Evolutionary conservation across 2,329 filamentous ascomycete species (phyloP).

Genomic region (Trichoderma arundinaceum): DNA sequence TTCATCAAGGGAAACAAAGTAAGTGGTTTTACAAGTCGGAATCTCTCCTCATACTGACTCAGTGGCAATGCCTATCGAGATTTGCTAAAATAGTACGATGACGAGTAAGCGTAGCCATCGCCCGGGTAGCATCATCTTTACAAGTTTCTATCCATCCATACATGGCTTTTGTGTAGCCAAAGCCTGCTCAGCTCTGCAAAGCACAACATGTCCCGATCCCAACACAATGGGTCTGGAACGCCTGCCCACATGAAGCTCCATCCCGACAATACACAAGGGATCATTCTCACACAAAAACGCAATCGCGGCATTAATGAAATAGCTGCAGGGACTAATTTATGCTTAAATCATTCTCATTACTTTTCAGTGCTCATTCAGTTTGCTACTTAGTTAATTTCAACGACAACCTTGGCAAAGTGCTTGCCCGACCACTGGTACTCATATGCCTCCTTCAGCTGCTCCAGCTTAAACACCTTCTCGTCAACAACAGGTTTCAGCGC

Average conservation of each 20-base stretch:
- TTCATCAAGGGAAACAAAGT: background rate
- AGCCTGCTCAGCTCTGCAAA: background rate
- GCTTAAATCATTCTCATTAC: background rate
- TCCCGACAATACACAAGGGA: background rate
- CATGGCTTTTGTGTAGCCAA: background rate
- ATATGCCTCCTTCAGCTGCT: slow-evolving; percentile 52
- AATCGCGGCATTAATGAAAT: background rate
- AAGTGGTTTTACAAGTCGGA: too few relatives aligned
- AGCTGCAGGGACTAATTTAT: background rate
- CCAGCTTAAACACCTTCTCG: slow-evolving; percentile 51
- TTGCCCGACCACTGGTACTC: slow-evolving; percentile 48
- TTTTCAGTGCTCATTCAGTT: background rate
- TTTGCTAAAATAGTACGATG: too few relatives aligned
- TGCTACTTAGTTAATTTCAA: slow-evolving; percentile 38
- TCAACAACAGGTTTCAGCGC: slow-evolving; percentile 52
- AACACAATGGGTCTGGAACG: slow-evolving; percentile 6
- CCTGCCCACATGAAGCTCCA: background rate
- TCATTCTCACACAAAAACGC: background rate
- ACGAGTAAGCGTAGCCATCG: too few relatives aligned
- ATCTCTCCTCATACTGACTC: too few relatives aligned
- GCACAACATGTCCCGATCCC: background rate
- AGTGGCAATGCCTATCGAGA: too few relatives aligned
- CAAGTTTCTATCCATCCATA: background rate
- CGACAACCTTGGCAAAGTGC: slow-evolving; percentile 49
- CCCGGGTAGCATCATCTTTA: background rate